phyloP scores from a whole-genome alignment of 441 rosid species.

The Monsonia emarginata region DNA sequence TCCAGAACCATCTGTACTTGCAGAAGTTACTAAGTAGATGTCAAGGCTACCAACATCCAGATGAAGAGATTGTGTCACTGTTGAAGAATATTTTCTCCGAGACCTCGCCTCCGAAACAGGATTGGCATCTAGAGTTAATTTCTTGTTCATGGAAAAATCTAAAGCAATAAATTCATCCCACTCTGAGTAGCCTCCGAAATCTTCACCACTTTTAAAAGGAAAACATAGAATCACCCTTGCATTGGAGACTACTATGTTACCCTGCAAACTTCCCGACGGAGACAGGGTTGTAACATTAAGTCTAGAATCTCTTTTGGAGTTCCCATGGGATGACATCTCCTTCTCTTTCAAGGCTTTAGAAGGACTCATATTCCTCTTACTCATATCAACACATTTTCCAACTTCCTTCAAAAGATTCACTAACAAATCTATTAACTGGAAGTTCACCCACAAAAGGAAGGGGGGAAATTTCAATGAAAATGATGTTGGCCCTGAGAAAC shows the following conservation, averaged over 20 bases:
- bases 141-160: slow-evolving; percentile 42
- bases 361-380: slow-evolving; percentile 16
- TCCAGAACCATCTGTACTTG: slow-evolving; percentile 29
- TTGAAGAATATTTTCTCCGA: slow-evolving; percentile 32
- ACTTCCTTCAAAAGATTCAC: slow-evolving; percentile 47
- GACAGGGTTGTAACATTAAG: slow-evolving; percentile 24
- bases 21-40: slow-evolving; percentile 49
- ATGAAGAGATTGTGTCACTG: slow-evolving; percentile 39
- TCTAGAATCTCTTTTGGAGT: slow-evolving; percentile 30
- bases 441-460: slow-evolving; percentile 63
- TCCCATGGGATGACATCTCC: slow-evolving; percentile 20
- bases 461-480: slow-evolving; percentile 67
- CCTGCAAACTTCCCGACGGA: slow-evolving; percentile 35
- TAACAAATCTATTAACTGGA: slow-evolving; percentile 39
- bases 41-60: slow-evolving; percentile 46
- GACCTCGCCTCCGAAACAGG: slow-evolving; percentile 25
- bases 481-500: slow-evolving; percentile 30
- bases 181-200: slow-evolving; percentile 26
- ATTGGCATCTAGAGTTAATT: slow-evolving; percentile 22
- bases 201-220: slow-evolving; percentile 46
- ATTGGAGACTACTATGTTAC: slow-evolving; percentile 48
- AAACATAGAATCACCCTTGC: slow-evolving; percentile 74
- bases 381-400: slow-evolving; percentile 31
- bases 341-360: slow-evolving; percentile 22
- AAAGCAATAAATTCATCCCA: slow-evolving; percentile 65